A percentile compares a stretch with the other conserved stretches of the same genome.
Evolutionary conservation across 2,329 filamentous ascomycete species (phyloP).

Genomic region (Meredithiella fracta): DNA sequence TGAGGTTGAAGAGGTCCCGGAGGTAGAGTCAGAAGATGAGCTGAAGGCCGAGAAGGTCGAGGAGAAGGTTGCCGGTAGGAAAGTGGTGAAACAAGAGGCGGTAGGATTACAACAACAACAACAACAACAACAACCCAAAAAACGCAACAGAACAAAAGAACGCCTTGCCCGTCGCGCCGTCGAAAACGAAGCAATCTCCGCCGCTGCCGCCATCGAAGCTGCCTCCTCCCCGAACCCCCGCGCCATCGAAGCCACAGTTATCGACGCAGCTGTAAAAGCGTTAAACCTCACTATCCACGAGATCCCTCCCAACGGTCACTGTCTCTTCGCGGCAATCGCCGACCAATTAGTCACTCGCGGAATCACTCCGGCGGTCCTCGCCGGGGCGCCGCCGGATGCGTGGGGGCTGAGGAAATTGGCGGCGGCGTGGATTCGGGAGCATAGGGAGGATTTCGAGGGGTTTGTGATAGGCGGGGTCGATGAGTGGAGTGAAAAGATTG

Average conservation of each 20-base stretch:
- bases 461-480: constrained; percentile 73
- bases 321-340: constrained; percentile 79
- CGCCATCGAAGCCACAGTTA: constrained; percentile 49
- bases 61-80: constrained; percentile 15
- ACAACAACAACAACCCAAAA: constrained; percentile 32
- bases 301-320: constrained; percentile 84
- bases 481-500: constrained; percentile 57
- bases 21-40: constrained; percentile 14
- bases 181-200: constrained; percentile 47
- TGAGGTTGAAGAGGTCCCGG: neutral
- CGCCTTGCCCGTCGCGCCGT: constrained; percentile 77
- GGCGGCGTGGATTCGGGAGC: constrained; percentile 56
- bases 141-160: constrained; percentile 82
- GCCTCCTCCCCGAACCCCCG: constrained; percentile 61
- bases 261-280: constrained; percentile 49
- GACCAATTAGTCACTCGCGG: constrained; percentile 45
- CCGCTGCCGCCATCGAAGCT: constrained; percentile 27
- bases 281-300: constrained; percentile 55
- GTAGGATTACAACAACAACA: constrained; percentile 12
- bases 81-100: neutral
- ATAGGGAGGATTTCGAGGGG: constrained; percentile 66
- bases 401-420: constrained; percentile 47
- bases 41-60: constrained; percentile 12
- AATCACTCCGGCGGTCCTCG: constrained; percentile 24
- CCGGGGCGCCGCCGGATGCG: constrained; percentile 16